phyloP scores from a whole-genome alignment of 768 basidiomycete genomes.

The Floccularia luteovirens region DNA sequence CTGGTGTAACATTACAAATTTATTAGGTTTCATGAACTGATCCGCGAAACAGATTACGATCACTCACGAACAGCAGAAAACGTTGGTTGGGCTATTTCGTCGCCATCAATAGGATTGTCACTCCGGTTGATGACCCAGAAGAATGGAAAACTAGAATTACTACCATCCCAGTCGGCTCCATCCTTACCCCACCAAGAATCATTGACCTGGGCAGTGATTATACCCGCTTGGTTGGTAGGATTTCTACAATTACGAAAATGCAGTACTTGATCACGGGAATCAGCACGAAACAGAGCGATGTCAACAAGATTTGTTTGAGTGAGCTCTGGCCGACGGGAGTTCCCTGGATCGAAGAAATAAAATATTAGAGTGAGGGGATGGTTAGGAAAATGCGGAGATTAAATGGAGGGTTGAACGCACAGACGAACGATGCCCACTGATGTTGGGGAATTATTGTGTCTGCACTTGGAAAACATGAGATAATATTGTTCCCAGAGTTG shows the following conservation, averaged over 20 bases:
- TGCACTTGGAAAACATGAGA: constrained; percentile 68
- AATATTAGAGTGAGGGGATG: too few species aligned
- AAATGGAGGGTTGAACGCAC: constrained; percentile 36
- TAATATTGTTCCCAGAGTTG: constrained; percentile 58
- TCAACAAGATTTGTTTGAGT: constrained; percentile 59
- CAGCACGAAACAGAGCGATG: constrained; percentile 72
- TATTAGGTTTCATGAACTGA: constrained; percentile 4
- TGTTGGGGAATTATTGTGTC: constrained; percentile 60
- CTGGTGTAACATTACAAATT: constrained; percentile 30
- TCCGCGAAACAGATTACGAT: constrained; percentile 1
- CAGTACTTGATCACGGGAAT: constrained; percentile 45
- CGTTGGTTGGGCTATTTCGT: constrained; percentile 56
- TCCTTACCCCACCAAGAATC: constrained; percentile 67
- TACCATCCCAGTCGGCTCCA: constrained; percentile 40
- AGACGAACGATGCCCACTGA: constrained; percentile 71
- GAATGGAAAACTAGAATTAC: constrained; percentile 57
- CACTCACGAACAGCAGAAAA: constrained; percentile 79
- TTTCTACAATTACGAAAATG: constrained; percentile 32
- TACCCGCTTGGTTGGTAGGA: constrained; percentile 48
- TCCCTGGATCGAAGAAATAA: constrained; percentile 44
- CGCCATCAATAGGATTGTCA: constrained; percentile 47
- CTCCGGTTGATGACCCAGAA: constrained; percentile 73
- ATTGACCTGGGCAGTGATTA: constrained; percentile 47
- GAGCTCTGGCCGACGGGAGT: constrained; percentile 60
- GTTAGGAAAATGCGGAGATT: constrained; percentile 4